Base-by-base conservation (phyloP, 2,329 filamentous ascomycete species). In the Pseudocercospora eumusae region DNA sequence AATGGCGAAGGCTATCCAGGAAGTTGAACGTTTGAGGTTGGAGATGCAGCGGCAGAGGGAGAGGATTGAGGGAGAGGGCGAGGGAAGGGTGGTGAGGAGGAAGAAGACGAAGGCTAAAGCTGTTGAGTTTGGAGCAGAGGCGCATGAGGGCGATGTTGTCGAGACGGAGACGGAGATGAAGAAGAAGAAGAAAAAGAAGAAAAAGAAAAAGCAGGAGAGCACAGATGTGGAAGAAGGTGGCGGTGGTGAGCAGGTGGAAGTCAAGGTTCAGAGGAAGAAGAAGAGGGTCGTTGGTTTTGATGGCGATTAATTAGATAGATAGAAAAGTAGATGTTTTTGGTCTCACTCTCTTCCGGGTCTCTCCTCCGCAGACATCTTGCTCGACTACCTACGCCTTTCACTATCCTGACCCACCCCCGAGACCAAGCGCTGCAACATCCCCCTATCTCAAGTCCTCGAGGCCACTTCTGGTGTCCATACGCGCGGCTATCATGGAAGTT, bases 1-100 rank as follows among this genome's bases (percentile, higher is more conserved):
- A 77, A 96, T 97, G 91, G 87, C 86, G 49, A 87, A 86, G 71
- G 95, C 93, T 8, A 87, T 97, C 81, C 88, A 88, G 74, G 91
- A 97, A 75, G 90, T 99, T 2, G 93, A 98, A 79, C 83, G 88
- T 56, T 79, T 96, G 62, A 83, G 95, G 57, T 80, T 97, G 60
- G 91, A 96, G 77, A 96, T 98, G 92, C 90, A 93, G 77, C 81
- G 90, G 60, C 88, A 87, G 40, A 90, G 88, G 70, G 90, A 93
- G 77, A 81, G 89, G 59, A 87, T 93, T 93, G 40, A 84, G 90
- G 68, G 84, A 88, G 27, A 79, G 2, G 88, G 11, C 23, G 47
- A 89, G 70, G 87, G 86, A 0, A 85, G 83, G 0, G 82, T 89
- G 1, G 84, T 92, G 3, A 86, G 79, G 77, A 77, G 80, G 71